These are phyloP conservation scores for rapeseed (Brassica napus) DNA, from an alignment of 345 rosid genomes.

Conservation along the genomic window DNA sequence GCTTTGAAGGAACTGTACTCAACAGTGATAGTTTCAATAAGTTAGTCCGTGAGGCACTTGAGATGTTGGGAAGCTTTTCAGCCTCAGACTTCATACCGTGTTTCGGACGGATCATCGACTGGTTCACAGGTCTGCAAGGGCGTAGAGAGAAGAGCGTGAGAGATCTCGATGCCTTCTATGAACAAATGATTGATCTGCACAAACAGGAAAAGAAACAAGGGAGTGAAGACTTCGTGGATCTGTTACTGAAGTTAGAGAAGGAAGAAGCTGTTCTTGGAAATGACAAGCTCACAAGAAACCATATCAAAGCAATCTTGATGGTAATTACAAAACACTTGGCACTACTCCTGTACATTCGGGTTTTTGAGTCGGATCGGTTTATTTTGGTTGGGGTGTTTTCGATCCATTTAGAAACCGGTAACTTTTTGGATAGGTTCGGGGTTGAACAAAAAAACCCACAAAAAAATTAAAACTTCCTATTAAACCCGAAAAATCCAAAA, in stretches of 20 bases:
- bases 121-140: conserved; percentile 33
- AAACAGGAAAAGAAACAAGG: conserved; percentile 26
- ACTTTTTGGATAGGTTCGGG: not conserved
- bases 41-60: conserved; percentile 41
- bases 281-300: conserved; percentile 27
- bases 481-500: not conserved
- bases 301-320: conserved; percentile 36
- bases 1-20: conserved; percentile 36
- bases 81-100: conserved; percentile 48
- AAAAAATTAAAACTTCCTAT: not conserved
- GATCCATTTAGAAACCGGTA: not conserved
- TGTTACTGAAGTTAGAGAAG: conserved; percentile 31
- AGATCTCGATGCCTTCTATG: conserved; percentile 45
- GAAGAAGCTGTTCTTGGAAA: conserved; percentile 33
- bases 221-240: conserved; percentile 39
- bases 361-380: not conserved
- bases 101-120: conserved; percentile 47
- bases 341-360: not conserved
- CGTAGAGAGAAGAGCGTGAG: conserved; percentile 37
- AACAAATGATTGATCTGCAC: conserved; percentile 49
- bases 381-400: not conserved
- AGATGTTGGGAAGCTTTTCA: conserved; percentile 42
- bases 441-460: no score
- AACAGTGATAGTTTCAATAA: conserved; percentile 34
- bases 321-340: not conserved